Conservation (phyloP, 495 filamentous ascomycete species). For the Penicillium atrosanguineum region DNA sequence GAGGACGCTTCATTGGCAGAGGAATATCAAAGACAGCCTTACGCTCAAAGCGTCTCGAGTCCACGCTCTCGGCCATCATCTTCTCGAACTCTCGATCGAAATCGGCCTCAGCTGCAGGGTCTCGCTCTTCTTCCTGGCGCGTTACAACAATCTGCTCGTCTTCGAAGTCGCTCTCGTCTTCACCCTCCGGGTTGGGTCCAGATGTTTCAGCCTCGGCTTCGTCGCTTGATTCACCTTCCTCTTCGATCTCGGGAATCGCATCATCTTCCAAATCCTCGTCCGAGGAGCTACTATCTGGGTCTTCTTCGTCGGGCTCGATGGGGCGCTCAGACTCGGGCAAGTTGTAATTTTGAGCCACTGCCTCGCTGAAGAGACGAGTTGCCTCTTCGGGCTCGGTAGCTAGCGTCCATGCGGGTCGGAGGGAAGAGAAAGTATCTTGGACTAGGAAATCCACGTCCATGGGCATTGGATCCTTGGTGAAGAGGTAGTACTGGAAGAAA, state of each 20-base stretch:
- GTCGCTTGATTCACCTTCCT: slow-evolving; percentile 57
- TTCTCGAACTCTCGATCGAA: slow-evolving; percentile 98
- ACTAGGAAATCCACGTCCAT: slow-evolving; percentile 98
- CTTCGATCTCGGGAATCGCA: slow-evolving; percentile 53
- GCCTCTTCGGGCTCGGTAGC: slow-evolving; percentile 79
- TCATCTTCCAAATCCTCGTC: slow-evolving; percentile 62
- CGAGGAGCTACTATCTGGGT: slow-evolving; percentile 57
- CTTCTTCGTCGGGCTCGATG: slow-evolving; percentile 63
- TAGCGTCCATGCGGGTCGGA: slow-evolving; percentile 89
- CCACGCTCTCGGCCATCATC: slow-evolving; percentile 96
- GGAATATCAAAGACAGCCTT: slow-evolving; percentile 93
- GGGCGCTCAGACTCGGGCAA: slow-evolving; percentile 64
- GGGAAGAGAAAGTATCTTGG: slow-evolving; percentile 82
- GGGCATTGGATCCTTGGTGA: slow-evolving; percentile 85
- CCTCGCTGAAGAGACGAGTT: slow-evolving; percentile 77
- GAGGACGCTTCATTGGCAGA: slow-evolving; percentile 77
- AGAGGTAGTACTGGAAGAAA: slow-evolving; percentile 97
- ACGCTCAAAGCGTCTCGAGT: slow-evolving; percentile 89
- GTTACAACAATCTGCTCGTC: slow-evolving; percentile 91
- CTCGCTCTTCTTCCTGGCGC: slow-evolving; percentile 81
- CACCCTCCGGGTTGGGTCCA: slow-evolving; percentile 42
- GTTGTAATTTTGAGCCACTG: slow-evolving; percentile 86
- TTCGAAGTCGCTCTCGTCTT: slow-evolving; percentile 51
- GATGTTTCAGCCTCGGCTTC: slow-evolving; percentile 60
- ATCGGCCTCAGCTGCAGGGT: slow-evolving; percentile 92